Conservation (phyloP, 2,329 filamentous ascomycete species). For the Fusarium sp. region DNA sequence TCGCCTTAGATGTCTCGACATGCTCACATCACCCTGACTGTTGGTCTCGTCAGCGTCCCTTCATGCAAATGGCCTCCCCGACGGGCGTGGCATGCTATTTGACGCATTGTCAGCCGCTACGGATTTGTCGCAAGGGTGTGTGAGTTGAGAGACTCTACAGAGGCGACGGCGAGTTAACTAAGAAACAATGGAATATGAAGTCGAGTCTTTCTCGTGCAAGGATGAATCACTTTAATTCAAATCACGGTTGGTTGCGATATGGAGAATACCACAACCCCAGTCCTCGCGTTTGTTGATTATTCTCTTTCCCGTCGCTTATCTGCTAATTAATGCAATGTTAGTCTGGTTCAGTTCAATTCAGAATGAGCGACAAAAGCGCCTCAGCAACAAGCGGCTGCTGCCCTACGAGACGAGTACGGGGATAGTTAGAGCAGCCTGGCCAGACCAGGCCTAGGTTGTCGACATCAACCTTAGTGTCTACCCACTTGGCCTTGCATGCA, state of each 20-base stretch:
- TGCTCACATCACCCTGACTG: conserved; percentile 35
- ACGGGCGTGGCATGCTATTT: conserved; percentile 17
- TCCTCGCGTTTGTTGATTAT: conserved; percentile 11
- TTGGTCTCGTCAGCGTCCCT: conserved; percentile 30
- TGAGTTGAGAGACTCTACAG: conserved; percentile 2
- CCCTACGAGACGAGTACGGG: conserved; percentile 8
- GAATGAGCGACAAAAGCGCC: conserved; percentile 12
- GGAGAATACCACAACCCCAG: conserved; percentile 13
- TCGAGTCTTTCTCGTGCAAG: conserved; percentile 8
- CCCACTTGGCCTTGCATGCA: conserved; percentile 19
- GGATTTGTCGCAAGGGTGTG: conserved; percentile 25
- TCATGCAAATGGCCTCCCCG: conserved; percentile 17
- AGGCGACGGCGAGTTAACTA: conserved; percentile 1
- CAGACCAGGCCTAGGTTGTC: conserved; percentile 5
- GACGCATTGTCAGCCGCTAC: conserved; percentile 37
- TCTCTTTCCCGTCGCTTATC: conserved; percentile 31
- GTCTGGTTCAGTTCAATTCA: not conserved
- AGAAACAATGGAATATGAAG: not conserved
- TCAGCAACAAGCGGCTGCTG: conserved; percentile 24
- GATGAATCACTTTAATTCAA: conserved; percentile 5
- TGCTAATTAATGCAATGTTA: conserved; percentile 26
- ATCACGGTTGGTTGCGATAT: not conserved
- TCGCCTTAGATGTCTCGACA: conserved; percentile 1
- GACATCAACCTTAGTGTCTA: not conserved
- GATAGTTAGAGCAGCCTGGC: conserved; percentile 4